phyloP scores from a whole-genome alignment of 1,284 basidiomycete species.

The Ganoderma lingzhi region DNA sequence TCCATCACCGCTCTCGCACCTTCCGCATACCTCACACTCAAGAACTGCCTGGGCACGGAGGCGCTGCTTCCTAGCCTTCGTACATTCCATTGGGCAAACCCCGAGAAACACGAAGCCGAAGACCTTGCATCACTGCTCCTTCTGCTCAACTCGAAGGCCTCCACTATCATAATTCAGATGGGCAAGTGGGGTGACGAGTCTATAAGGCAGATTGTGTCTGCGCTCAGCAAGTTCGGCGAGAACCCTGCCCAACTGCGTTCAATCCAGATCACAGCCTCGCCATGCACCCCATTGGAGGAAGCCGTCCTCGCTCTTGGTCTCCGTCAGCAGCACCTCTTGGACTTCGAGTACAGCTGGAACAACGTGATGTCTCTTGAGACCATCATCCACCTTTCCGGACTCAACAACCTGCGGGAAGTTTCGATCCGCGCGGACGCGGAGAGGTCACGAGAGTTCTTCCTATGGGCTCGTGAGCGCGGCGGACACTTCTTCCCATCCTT shows the following conservation, averaged over 20 bases:
- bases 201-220: conserved; percentile 16
- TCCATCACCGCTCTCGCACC: neutral
- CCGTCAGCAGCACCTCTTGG: conserved; percentile 19
- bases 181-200: conserved; percentile 5
- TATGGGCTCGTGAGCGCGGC: conserved; percentile 3
- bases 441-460: conserved; percentile 11
- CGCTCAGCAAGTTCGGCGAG: conserved; percentile 15
- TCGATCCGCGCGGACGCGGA: conserved; percentile 15
- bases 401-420: conserved; percentile 19
- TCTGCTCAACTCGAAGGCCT: conserved; percentile 24
- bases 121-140: conserved; percentile 20
- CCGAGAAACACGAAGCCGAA: neutral
- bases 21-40: conserved; percentile 14
- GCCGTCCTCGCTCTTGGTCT: conserved; percentile 20
- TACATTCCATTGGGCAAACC: conserved; percentile 24
- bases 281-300: conserved; percentile 12
- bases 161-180: conserved; percentile 16
- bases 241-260: conserved; percentile 21
- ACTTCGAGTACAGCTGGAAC: conserved; percentile 18
- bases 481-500: conserved; percentile 25
- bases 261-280: conserved; percentile 14
- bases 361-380: conserved; percentile 17
- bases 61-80: conserved; percentile 29
- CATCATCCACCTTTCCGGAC: conserved; percentile 14
- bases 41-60: conserved; percentile 2